A percentile compares a stretch with the other conserved stretches of the same genome.
Evolutionary conservation across 768 basidiomycete genomes (phyloP).

Genomic region (Pisolithus tinctorius): DNA sequence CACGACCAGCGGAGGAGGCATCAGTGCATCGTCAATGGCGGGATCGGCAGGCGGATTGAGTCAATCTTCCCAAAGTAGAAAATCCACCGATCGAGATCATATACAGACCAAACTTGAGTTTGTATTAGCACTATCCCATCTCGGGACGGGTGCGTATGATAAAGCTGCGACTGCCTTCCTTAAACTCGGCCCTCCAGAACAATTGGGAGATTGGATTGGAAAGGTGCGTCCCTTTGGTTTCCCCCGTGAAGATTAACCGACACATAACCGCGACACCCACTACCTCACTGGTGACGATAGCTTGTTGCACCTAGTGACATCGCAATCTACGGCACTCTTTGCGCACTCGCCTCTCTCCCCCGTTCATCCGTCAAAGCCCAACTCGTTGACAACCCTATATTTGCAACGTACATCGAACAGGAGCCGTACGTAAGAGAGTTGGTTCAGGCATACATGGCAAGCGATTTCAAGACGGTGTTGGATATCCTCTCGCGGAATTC

Average conservation of each 20-base stretch:
- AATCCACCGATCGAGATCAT: slow-evolving; percentile 52
- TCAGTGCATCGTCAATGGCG: no score
- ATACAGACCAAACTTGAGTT: slow-evolving; percentile 77
- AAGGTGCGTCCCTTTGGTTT: slow-evolving; percentile 37
- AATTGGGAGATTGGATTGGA: slow-evolving; percentile 74
- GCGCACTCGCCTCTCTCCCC: slow-evolving; percentile 71
- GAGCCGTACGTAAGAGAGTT: slow-evolving; percentile 85
- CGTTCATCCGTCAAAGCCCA: slow-evolving; percentile 64
- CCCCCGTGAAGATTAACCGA: background rate
- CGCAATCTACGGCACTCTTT: slow-evolving; percentile 80
- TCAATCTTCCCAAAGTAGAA: slow-evolving; percentile 28
- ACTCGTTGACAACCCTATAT: slow-evolving; percentile 61
- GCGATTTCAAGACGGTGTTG: slow-evolving; percentile 79
- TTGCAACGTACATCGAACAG: slow-evolving; percentile 75
- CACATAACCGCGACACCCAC: background rate
- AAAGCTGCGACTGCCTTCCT: slow-evolving; percentile 74
- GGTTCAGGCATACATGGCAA: slow-evolving; percentile 78
- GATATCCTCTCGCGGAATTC: slow-evolving; percentile 68
- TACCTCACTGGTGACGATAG: slow-evolving; percentile 25
- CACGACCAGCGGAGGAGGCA: no score
- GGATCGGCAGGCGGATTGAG: no score
- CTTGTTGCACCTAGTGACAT: slow-evolving; percentile 78
- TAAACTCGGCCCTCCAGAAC: slow-evolving; percentile 55
- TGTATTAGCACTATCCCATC: slow-evolving; percentile 68
- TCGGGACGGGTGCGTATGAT: slow-evolving; percentile 69